Base-by-base conservation (phyloP, 345 rosid species). In the Pugionium dolabratum region DNA sequence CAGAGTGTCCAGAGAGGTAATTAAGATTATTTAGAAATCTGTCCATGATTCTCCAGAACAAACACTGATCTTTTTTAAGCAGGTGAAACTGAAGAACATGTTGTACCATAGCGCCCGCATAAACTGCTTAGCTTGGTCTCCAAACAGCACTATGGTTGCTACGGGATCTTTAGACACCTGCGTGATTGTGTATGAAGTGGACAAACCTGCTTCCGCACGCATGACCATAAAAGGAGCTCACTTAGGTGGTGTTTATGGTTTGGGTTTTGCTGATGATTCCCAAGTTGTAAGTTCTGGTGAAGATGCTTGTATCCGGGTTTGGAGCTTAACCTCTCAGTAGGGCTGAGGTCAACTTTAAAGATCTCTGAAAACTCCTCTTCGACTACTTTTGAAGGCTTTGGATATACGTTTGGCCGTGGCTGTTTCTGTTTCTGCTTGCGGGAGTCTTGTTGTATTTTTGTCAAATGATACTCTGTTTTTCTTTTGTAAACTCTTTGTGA, bases 71-170 rank as follows among this genome's bases (percentile, higher is more conserved):
- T 43, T 66, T n/a, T 68, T 42, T 54, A 3, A 37, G 63, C 83
- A 89, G 94, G 81, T 85, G 62, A 87, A 79, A 76, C 83, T 89
- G 7, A 89, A 89, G 86, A 89, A 85, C 80, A 87, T 89, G 96
- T 56, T 85, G 78, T 89, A 83, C 78, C 96, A 89, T 69, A 83
- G 81, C 50, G 91, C 96, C 18, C 91, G 96, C 56, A 79, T 89
- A 74, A 89, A 86, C 82, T 89, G 94, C 79, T 75, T 89, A 47
- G 94, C 97, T 33, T 90, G 97, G 97, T 87, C 97, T 64, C 92
- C 97, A 10, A 78, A 84, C 72, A 83, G 82, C 70, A 78, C 59
- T 51, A 78, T 75, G 88, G 85, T 90, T 55, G 92, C 92, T 7
- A 90, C 95, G 9, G 97, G 97, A 48, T 90, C 97, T 2, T 90